phyloP scores from a whole-genome alignment of 306 rosid genomes.

The Prunus persica region Prunus_persica_NCBIv2 NC_034012.1:5080501-5081000 shows the following conservation, averaged over 20 bases:
- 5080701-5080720: slow-evolving; percentile 63
- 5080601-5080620: neutral
- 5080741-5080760: slow-evolving; percentile 80
- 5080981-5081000: slow-evolving; percentile 93
- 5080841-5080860: neutral
- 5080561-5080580: no score
- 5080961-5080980: slow-evolving; percentile 81
- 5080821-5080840: neutral
- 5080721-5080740: slow-evolving; percentile 87
- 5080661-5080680: slow-evolving; percentile 2
- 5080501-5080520: no score
- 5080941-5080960: slow-evolving; percentile 77
- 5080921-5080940: slow-evolving; percentile 41
- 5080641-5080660: no score
- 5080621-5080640: no score
- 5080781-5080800: neutral
- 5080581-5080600: no score
- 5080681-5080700: slow-evolving; percentile 55
- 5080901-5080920: neutral
- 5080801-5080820: slow-evolving; percentile 11
- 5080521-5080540: no score
- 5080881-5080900: slow-evolving; percentile 1
- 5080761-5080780: slow-evolving; percentile 38
- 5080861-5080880: neutral
- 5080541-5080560: no score